These are phyloP conservation scores for Colletotrichum horii DNA, from an alignment of 2,329 filamentous ascomycete genomes.

Conservation along the genomic window DNA sequence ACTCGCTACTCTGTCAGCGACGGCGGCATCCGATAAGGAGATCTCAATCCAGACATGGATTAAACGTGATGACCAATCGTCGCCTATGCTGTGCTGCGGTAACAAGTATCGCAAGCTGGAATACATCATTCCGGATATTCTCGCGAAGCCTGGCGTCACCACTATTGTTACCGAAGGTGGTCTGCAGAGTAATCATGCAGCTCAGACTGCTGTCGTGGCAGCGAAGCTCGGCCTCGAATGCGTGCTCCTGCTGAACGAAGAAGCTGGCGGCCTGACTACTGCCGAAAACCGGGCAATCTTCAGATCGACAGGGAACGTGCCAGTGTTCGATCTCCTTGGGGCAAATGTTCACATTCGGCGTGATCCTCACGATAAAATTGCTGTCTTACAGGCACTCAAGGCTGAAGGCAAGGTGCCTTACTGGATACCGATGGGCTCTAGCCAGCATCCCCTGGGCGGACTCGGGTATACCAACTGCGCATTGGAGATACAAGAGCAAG, in stretches of 20 bases:
- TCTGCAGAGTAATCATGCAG: not conserved
- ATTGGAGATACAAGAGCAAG: not conserved
- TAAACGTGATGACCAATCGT: not conserved
- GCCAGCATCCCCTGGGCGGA: not conserved
- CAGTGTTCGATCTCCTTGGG: not conserved
- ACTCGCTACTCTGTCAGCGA: not conserved
- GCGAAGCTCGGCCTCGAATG: not conserved
- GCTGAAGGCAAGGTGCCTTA: not conserved
- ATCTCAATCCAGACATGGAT: not conserved
- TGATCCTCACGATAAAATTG: not conserved
- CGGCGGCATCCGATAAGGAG: fast-evolving
- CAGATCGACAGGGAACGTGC: not conserved
- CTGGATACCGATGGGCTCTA: not conserved
- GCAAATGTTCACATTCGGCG: not conserved
- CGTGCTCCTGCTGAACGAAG: not conserved
- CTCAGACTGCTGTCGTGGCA: not conserved
- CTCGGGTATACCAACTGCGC: not conserved
- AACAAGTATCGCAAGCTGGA: not conserved
- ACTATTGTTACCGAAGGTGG: not conserved
- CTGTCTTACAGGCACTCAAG: not conserved
- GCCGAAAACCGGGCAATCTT: not conserved
- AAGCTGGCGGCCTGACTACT: not conserved
- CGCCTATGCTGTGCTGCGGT: not conserved
- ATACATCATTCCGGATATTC: not conserved
- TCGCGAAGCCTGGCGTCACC: not conserved